A percentile compares a stretch with the other conserved stretches of the same genome.
Evolutionary conservation across 495 filamentous ascomycete species (phyloP).

Genomic region (Gamarada debralockiae): DNA sequence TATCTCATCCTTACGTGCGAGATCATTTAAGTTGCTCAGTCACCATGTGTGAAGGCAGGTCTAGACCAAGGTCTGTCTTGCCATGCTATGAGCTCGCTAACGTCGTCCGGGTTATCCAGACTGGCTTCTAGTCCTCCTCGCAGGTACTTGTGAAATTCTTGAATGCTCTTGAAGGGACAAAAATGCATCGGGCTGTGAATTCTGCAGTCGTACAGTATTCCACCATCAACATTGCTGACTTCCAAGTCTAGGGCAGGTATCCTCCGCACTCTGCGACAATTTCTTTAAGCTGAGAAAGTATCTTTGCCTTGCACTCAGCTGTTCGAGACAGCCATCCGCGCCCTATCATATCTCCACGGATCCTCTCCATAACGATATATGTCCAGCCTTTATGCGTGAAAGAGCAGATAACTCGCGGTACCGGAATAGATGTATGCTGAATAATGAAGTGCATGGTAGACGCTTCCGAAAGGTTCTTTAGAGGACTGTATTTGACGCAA

Average conservation of each 20-base stretch:
- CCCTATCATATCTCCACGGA: too few relatives aligned
- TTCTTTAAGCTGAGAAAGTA: conserved; percentile 39
- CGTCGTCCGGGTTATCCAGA: conserved; percentile 27
- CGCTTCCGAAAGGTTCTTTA: conserved; percentile 41
- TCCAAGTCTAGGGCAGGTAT: conserved; percentile 33
- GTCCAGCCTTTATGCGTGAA: conserved; percentile 37
- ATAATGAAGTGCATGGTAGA: conserved; percentile 43
- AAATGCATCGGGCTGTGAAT: conserved; percentile 29
- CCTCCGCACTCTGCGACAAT: conserved; percentile 37
- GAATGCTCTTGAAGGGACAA: conserved; percentile 36
- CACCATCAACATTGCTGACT: conserved; percentile 38
- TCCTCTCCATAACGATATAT: conserved; percentile 50
- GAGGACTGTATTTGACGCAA: conserved; percentile 36
- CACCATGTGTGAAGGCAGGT: conserved; percentile 29
- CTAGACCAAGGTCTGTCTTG: conserved; percentile 31
- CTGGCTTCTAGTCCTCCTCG: conserved; percentile 35
- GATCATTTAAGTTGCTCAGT: conserved; percentile 33
- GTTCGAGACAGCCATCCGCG: too few relatives aligned
- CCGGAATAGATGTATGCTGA: conserved; percentile 45
- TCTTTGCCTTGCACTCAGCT: too few relatives aligned
- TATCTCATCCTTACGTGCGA: conserved; percentile 27
- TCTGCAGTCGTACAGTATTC: conserved; percentile 38
- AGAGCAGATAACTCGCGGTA: conserved; percentile 45
- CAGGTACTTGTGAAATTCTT: conserved; percentile 41
- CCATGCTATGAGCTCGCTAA: conserved; percentile 36